These are phyloP conservation scores for Chalciporus chontae DNA, from an alignment of 768 basidiomycete genomes.

Conservation along the genomic window DNA sequence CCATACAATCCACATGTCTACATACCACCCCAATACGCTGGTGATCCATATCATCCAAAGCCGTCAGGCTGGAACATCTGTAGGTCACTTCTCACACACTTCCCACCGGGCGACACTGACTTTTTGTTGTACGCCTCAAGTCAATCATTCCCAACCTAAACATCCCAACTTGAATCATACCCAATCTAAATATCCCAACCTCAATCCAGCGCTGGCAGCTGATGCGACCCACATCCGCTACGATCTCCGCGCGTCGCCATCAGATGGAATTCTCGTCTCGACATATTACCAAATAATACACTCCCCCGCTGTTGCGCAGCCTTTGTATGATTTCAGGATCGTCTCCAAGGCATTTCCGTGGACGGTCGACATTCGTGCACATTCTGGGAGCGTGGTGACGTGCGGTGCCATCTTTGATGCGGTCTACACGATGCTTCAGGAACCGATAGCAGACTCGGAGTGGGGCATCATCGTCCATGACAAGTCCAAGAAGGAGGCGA, in stretches of 20 bases:
- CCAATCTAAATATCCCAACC: conserved; percentile 45
- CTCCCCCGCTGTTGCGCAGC: conserved; percentile 37
- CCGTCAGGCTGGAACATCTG: conserved; percentile 15
- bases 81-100: conserved; percentile 4
- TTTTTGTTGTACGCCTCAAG: conserved; percentile 7
- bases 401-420: conserved; percentile 56
- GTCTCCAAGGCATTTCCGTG: conserved; percentile 65
- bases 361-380: conserved; percentile 51
- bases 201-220: conserved; percentile 52
- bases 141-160: conserved; percentile 4
- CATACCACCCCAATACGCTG: conserved; percentile 18
- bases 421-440: conserved; percentile 46
- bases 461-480: conserved; percentile 55
- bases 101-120: neutral
- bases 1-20: conserved; percentile 31
- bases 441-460: conserved; percentile 59
- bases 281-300: conserved; percentile 39
- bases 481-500: conserved; percentile 38
- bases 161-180: too few species aligned
- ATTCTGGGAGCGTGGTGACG: conserved; percentile 33
- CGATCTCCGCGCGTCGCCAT: conserved; percentile 44
- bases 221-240: conserved; percentile 49
- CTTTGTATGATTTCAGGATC: conserved; percentile 40
- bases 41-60: conserved; percentile 10
- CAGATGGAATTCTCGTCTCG: conserved; percentile 39